Evolutionary conservation across 371 early-diverging fungal genomes (phyloP).

Genomic region (Apophysomyces ossiformis): DNA sequence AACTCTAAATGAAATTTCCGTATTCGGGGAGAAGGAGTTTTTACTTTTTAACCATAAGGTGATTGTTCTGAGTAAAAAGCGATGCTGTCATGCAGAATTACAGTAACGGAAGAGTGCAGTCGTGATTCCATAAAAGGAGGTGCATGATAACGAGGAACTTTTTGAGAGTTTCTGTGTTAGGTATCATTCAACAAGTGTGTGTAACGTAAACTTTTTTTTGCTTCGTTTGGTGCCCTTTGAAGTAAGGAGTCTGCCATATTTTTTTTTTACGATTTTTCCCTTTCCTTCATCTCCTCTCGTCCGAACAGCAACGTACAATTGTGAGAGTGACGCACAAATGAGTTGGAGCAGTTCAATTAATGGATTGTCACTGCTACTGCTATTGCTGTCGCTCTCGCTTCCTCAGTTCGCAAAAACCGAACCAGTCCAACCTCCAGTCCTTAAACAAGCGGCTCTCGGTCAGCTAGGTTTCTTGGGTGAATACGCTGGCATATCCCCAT

Average conservation of each 20-base stretch:
- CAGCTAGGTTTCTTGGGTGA: conserved; percentile 44
- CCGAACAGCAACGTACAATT: neutral
- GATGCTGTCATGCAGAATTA: too few species aligned
- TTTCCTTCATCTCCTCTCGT: conserved; percentile 15
- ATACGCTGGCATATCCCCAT: conserved; percentile 44
- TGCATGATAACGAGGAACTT: too few species aligned
- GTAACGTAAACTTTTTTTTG: too few species aligned
- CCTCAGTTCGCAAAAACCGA: conserved; percentile 1
- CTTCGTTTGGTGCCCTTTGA: too few species aligned
- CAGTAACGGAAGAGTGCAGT: too few species aligned
- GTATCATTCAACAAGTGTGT: too few species aligned
- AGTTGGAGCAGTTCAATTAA: conserved; percentile 6
- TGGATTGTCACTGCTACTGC: conserved; percentile 2
- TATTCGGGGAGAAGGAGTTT: too few species aligned
- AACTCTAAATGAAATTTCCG: too few species aligned
- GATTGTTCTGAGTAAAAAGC: too few species aligned
- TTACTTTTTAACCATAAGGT: too few species aligned
- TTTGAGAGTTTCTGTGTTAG: too few species aligned
- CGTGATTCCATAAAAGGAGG: too few species aligned
- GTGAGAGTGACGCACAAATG: conserved; percentile 11
- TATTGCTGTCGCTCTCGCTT: conserved; percentile 8
- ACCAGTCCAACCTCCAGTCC: conserved; percentile 17
- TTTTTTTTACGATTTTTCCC: conserved; percentile 14
- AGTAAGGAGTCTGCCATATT: neutral
- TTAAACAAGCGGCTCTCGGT: conserved; percentile 25